A percentile compares a stretch with the other conserved stretches of the same genome.
phyloP scores from a whole-genome alignment of 148 eudicot species.

The Rhododendron griersonianum region DNA sequence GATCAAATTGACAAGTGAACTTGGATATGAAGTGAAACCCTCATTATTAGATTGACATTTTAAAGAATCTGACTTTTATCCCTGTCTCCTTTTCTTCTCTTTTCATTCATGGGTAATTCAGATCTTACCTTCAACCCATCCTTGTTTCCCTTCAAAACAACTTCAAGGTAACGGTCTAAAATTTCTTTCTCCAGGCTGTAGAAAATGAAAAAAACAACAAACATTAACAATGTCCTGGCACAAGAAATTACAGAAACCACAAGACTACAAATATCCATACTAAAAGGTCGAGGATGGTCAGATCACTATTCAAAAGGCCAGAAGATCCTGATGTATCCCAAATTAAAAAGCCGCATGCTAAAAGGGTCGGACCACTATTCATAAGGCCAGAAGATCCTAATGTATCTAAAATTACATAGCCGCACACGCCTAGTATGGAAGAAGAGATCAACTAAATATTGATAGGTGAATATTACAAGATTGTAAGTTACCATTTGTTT shows the following conservation, averaged over 20 bases:
- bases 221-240: not conserved
- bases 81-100: not conserved
- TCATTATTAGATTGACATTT: not conserved
- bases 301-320: not conserved
- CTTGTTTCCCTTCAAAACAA: conserved; percentile 90
- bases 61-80: not conserved
- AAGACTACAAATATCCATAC: not conserved
- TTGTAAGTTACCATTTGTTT: not conserved
- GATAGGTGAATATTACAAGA: not conserved
- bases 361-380: not conserved
- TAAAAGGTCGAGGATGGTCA: not conserved
- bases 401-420: not conserved
- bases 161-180: conserved; percentile 86
- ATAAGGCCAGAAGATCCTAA: not conserved
- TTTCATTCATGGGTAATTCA: not conserved
- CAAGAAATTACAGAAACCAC: conserved; percentile 9
- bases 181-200: conserved; percentile 95
- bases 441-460: not conserved
- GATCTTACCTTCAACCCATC: conserved; percentile 86
- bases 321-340: not conserved
- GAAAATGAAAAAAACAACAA: conserved; percentile 9
- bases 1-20: not conserved
- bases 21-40: not conserved
- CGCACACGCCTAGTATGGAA: not conserved
- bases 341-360: not conserved